Percentiles rank a stretch among this genome's conserved stretches.
These are phyloP conservation scores for Eutypella sp. DNA, from an alignment of 2,329 filamentous ascomycete genomes.

Conservation along the genomic window DNA sequence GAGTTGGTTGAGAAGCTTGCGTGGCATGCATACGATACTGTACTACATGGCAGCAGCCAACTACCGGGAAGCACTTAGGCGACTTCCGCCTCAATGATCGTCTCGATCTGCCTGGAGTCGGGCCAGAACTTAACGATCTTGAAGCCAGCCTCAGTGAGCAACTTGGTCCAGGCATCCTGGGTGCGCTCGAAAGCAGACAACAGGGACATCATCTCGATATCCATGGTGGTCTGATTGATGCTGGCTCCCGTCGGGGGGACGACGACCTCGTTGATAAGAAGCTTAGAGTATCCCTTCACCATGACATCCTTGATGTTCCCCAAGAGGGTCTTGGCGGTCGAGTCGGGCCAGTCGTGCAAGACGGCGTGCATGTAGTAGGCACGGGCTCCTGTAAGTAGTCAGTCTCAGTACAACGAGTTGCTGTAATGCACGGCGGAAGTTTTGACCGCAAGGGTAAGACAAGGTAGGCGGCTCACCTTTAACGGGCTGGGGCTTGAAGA, in stretches of 20 bases:
- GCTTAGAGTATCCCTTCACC: slow-evolving; percentile 24
- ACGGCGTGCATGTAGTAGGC: not conserved
- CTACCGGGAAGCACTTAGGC: no score
- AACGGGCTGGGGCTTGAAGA: slow-evolving; percentile 19
- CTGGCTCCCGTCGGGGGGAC: slow-evolving; percentile 20
- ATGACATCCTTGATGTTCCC: slow-evolving; percentile 26
- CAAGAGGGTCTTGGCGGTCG: slow-evolving; percentile 13
- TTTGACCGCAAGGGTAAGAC: no score
- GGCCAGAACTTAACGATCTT: slow-evolving; percentile 24
- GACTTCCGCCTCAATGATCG: slow-evolving; percentile 13
- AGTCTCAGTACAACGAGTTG: no score
- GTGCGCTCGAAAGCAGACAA: slow-evolving; percentile 27
- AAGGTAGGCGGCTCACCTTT: no score
- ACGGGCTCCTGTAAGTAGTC: not conserved
- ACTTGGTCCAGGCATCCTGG: slow-evolving; percentile 21
- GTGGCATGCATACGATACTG: no score
- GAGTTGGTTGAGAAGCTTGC: no score
- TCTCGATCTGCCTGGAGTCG: slow-evolving; percentile 13
- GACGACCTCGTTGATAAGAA: slow-evolving; percentile 27
- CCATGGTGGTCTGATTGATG: slow-evolving; percentile 21
- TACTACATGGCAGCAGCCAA: no score
- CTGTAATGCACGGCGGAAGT: no score
- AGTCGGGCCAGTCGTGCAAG: not conserved
- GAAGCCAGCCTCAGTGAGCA: slow-evolving; percentile 24
- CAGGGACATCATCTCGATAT: slow-evolving; percentile 26